phyloP scores from a whole-genome alignment of 306 rosid genomes.

The Trifolium repens region DNA sequence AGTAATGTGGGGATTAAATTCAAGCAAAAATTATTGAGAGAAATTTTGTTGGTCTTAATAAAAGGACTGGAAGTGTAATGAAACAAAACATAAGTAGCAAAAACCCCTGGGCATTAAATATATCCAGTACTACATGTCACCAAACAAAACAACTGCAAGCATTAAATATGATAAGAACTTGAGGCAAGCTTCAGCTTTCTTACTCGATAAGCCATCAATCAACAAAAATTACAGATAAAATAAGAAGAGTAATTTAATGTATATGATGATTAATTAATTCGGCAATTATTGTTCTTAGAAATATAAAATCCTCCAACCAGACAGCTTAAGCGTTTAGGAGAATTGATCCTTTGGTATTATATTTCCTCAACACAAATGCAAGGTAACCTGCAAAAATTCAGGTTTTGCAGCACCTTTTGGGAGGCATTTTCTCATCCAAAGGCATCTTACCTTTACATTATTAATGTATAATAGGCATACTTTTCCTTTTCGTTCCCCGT shows the following conservation, averaged over 20 bases:
- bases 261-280: conserved; percentile 3
- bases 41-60: conserved; percentile 9
- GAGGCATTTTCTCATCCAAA: conserved; percentile 19
- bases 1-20: not conserved
- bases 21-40: not conserved
- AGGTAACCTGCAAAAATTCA: conserved; percentile 12
- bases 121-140: not conserved
- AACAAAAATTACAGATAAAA: conserved; percentile 2
- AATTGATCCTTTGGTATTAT: conserved; percentile 14
- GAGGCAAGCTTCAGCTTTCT: conserved; percentile 19
- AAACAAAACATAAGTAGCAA: not conserved
- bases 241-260: not conserved
- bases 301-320: conserved; percentile 10
- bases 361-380: conserved; percentile 9
- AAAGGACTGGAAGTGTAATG: not conserved
- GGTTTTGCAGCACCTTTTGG: conserved; percentile 11
- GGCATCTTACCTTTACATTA: conserved; percentile 5
- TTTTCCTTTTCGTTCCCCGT: conserved; percentile 1
- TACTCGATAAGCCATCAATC: conserved; percentile 2
- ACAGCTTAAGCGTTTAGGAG: not conserved
- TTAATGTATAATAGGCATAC: not conserved
- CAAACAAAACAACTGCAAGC: conserved; percentile 12
- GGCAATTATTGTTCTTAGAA: conserved; percentile 20
- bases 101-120: not conserved
- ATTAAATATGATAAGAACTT: conserved; percentile 6